Conservation (phyloP, 495 filamentous ascomycete genomes). For the Neurospora pannonica region DNA sequence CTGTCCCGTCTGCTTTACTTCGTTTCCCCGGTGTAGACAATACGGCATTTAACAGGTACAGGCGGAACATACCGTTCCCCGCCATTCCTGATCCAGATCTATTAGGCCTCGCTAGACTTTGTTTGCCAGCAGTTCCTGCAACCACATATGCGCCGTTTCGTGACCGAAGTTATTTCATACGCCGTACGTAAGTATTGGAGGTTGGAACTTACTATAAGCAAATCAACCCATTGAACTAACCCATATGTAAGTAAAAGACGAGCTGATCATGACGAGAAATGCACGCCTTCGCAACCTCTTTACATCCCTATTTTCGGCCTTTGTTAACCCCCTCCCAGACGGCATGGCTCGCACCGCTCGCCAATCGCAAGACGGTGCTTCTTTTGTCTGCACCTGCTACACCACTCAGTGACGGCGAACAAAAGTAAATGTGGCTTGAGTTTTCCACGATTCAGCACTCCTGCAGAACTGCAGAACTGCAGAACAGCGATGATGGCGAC, state of each 20-base stretch:
- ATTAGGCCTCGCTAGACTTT: neutral
- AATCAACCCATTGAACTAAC: neutral
- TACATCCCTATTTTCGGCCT: neutral
- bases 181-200: neutral
- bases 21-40: neutral
- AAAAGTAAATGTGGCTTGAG: too few species aligned
- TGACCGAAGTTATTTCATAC: neutral
- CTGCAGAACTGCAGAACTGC: too few species aligned
- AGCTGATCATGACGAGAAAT: neutral
- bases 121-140: neutral
- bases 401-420: too few species aligned
- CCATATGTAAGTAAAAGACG: neutral
- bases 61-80: neutral
- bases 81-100: neutral
- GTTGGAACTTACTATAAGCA: neutral
- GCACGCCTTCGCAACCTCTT: neutral
- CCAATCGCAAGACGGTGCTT: too few species aligned
- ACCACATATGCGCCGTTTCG: neutral
- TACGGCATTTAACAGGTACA: neutral
- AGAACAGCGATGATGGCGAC: too few species aligned
- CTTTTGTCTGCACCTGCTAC: too few species aligned
- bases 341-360: neutral
- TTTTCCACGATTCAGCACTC: too few species aligned
- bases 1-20: neutral
- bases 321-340: neutral